phyloP scores from a whole-genome alignment of 2,329 filamentous ascomycete genomes.

The Xylariaceae sp. region DNA sequence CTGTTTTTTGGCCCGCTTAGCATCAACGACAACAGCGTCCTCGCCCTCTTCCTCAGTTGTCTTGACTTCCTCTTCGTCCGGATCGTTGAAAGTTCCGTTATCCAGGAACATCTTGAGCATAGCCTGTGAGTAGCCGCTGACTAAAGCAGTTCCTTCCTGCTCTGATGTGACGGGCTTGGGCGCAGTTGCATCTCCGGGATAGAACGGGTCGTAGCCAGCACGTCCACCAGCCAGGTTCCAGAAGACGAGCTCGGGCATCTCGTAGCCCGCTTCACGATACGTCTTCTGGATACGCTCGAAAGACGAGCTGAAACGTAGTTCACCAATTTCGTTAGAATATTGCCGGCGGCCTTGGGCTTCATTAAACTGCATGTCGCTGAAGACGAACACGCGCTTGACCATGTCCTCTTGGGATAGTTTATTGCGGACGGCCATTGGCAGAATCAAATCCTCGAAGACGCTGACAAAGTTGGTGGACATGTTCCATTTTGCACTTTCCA shows the following conservation, averaged over 20 bases:
- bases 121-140: conserved; percentile 57
- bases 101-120: conserved; percentile 59
- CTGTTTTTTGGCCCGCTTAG: conserved; percentile 32
- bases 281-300: conserved; percentile 48
- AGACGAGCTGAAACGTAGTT: conserved; percentile 41
- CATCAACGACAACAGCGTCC: conserved; percentile 37
- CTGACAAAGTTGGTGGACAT: conserved; percentile 51
- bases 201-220: conserved; percentile 18
- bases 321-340: neutral
- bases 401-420: conserved; percentile 54
- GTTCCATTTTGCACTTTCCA: conserved; percentile 37
- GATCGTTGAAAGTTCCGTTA: conserved; percentile 42
- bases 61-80: conserved; percentile 31
- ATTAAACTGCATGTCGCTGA: conserved; percentile 62
- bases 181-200: conserved; percentile 30
- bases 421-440: conserved; percentile 51
- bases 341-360: conserved; percentile 20
- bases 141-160: conserved; percentile 45
- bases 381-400: conserved; percentile 60
- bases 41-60: conserved; percentile 37
- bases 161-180: conserved; percentile 49
- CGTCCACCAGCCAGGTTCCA: conserved; percentile 54
- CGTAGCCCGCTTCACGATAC: conserved; percentile 51
- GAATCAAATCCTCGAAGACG: conserved; percentile 53
- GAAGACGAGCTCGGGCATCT: conserved; percentile 58